Evolutionary conservation across 352 stramenopile genomes (phyloP).

Genomic region (Phytopythium sindhum): DNA sequence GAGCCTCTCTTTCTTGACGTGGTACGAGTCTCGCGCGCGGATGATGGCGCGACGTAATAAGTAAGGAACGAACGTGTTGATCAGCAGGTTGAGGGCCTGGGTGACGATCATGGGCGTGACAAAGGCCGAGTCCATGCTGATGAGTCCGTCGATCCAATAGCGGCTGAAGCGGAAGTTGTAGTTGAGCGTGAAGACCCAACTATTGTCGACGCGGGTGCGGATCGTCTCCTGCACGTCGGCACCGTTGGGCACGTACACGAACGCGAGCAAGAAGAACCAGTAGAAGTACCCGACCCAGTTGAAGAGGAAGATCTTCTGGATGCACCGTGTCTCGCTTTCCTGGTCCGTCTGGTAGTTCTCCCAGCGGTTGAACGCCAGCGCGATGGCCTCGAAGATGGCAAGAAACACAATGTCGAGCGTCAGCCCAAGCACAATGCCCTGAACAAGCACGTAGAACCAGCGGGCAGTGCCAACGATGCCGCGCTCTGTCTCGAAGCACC

Average conservation of each 20-base stretch:
- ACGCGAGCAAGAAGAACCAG: conserved; percentile 63
- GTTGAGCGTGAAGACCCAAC: conserved; percentile 34
- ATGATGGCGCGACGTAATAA: conserved; percentile 46
- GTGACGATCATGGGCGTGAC: conserved; percentile 71
- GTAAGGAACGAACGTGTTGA: conserved; percentile 65
- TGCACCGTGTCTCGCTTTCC: conserved; percentile 43
- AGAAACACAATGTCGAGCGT: conserved; percentile 69
- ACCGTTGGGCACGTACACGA: conserved; percentile 62
- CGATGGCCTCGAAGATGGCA: conserved; percentile 53
- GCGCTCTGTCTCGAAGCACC: conserved; percentile 48
- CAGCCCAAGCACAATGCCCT: conserved; percentile 53
- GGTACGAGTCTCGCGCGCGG: conserved; percentile 44
- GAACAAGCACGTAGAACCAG: conserved; percentile 63
- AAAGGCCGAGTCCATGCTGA: conserved; percentile 61
- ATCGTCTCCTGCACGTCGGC: conserved; percentile 41
- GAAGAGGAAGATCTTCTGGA: conserved; percentile 70
- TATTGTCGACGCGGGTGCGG: conserved; percentile 33
- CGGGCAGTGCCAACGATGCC: conserved; percentile 56
- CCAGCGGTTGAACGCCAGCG: conserved; percentile 51
- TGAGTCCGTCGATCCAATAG: conserved; percentile 57
- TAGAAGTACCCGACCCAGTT: conserved; percentile 77
- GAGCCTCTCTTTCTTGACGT: conserved; percentile 48
- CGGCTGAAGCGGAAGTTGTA: conserved; percentile 42
- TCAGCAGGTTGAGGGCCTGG: conserved; percentile 60
- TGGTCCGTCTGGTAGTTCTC: conserved; percentile 62